These are phyloP conservation scores for Russula sp. DNA, from an alignment of 768 basidiomycete genomes.

Conservation along the genomic window DNA sequence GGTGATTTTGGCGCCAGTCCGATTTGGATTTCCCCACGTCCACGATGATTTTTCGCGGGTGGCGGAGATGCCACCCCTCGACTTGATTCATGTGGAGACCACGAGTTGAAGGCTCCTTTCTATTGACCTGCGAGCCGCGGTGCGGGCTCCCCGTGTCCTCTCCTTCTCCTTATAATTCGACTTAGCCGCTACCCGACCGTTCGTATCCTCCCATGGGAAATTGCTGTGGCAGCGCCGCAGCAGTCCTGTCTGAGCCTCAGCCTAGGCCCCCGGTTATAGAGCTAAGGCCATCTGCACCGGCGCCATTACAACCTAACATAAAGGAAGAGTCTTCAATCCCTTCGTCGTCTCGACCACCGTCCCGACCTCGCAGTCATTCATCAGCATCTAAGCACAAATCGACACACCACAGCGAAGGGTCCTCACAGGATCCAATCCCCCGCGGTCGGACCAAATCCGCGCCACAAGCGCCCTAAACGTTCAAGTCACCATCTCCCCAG, in stretches of 20 bases:
- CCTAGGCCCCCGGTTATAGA: neutral
- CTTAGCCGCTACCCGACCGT: neutral
- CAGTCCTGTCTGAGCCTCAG: neutral
- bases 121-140: neutral
- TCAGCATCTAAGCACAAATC: neutral
- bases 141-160: neutral
- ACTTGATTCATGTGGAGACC: no score
- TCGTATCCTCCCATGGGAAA: neutral
- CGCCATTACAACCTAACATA: no score
- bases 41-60: no score
- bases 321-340: neutral
- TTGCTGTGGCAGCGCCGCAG: neutral
- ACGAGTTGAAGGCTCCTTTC: neutral
- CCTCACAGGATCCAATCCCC: neutral
- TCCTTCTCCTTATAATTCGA: neutral
- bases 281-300: neutral
- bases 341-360: neutral
- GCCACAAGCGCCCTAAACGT: neutral
- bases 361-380: neutral
- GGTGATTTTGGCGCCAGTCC: no score
- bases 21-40: no score
- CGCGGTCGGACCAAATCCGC: neutral
- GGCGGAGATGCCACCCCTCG: no score
- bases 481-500: neutral
- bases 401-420: neutral